Evolutionary conservation across 345 rosid species (phyloP), one percentile per base, ranked within the genome.

Genomic region (Ceriops tagal): DNA sequence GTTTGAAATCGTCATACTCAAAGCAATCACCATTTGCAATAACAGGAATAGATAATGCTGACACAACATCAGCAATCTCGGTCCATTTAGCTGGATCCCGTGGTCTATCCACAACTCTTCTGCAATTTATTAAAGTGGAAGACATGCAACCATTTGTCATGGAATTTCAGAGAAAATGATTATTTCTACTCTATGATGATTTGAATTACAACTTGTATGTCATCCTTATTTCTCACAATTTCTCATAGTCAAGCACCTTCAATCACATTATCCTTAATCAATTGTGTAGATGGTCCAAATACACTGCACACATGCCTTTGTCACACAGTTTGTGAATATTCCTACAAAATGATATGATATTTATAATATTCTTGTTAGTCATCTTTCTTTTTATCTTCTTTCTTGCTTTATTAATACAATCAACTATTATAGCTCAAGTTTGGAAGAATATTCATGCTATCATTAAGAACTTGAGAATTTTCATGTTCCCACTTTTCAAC

Each of bases 61-160:
- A 75, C 26, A 91, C 98, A 61, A 93, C 59, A 75, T 90, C 92
- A 51, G 91, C 88, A 66, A 93, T 90, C 76, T 93, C 97, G 75
- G 73, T 68, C 98, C 97, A 93, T 73, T 89, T 90, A 65, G 98
- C 96, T 39, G 97, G 96, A 90, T 92, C 97, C 84, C 93, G 86
- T 11, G 97, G 97, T 67, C 96, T 86, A 74, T 92, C 97, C 30
- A 88, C 82, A 61, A 93, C 81, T 84, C 79, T 89, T 80, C 98
- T 92, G 83, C 75, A 87, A 71, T 62, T 58, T 55, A 62, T 65
- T 66, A 39, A 58, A 75, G 43, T 74, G 24, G 6, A 43, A 77
- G 30, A 58, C 31, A 22, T 32, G 19, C 69, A 73, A n/a, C 64
- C 61, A 9, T 24, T 35, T 58, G 19, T 64, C 62, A 46, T 75